These are phyloP conservation scores for Pochonia chlamydosporia DNA, from an alignment of 2,329 filamentous ascomycete species.

Conservation along the genomic window DNA sequence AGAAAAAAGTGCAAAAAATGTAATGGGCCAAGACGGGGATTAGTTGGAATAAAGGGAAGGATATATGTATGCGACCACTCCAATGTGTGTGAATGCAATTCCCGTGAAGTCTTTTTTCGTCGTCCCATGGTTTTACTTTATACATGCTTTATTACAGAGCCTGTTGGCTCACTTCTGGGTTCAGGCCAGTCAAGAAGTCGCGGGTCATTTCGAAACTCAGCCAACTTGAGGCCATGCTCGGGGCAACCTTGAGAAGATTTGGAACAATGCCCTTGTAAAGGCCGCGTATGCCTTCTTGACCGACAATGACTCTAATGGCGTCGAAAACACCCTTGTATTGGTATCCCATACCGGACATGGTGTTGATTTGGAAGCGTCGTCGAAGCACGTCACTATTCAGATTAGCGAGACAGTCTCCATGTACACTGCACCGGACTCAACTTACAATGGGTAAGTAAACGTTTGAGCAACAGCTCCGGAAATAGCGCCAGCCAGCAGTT, in stretches of 20 bases:
- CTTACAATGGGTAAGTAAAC: conserved; percentile 96
- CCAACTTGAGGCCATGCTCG: conserved; percentile 98
- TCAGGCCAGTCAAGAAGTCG: conserved; percentile 70
- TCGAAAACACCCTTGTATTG: conserved; percentile 85
- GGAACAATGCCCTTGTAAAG: conserved; percentile 95
- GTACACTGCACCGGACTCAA: conserved; percentile 9
- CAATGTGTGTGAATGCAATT: conserved; percentile 2
- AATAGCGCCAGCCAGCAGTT: conserved; percentile 82
- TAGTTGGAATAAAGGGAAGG: not conserved
- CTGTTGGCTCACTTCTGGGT: conserved; percentile 31
- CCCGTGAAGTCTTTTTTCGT: not conserved
- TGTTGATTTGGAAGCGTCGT: conserved; percentile 95
- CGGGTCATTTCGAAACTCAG: conserved; percentile 92
- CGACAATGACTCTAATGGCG: conserved; percentile 74
- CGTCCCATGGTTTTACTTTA: conserved; percentile 2
- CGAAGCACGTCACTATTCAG: conserved; percentile 73
- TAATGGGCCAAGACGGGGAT: not conserved
- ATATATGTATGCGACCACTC: conserved; percentile 1
- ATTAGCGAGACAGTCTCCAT: conserved; percentile 13
- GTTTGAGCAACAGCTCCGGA: conserved; percentile 97
- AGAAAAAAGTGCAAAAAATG: not conserved
- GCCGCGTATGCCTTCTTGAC: conserved; percentile 76
- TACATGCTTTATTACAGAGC: conserved; percentile 17
- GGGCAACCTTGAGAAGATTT: conserved; percentile 93
- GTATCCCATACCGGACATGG: conserved; percentile 97